Conservation (phyloP, 2,329 filamentous ascomycete genomes). For the Cercospora sp. region DNA sequence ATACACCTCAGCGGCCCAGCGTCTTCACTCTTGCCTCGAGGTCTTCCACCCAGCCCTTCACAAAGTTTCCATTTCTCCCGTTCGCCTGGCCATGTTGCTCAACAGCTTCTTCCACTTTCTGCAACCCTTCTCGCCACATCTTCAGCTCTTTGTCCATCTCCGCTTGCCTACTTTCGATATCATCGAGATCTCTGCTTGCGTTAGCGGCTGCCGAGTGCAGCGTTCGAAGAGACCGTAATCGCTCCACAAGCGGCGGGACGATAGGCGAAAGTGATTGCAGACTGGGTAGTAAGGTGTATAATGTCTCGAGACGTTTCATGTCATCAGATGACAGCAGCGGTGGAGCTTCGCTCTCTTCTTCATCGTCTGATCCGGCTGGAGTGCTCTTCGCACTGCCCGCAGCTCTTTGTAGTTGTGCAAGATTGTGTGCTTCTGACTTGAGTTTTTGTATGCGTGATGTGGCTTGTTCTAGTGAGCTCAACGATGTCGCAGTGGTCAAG, state of each 20-base stretch:
- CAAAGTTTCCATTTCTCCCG: constrained; percentile 76
- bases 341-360: constrained; percentile 40
- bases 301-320: constrained; percentile 80
- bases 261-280: constrained; percentile 85
- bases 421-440: constrained; percentile 65
- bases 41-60: constrained; percentile 85
- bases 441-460: constrained; percentile 32
- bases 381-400: constrained; percentile 5
- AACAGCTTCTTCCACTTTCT: constrained; percentile 75
- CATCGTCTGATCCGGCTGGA: constrained; percentile 18
- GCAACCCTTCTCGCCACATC: constrained; percentile 79
- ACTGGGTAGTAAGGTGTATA: constrained; percentile 84
- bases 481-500: constrained; percentile 67
- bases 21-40: constrained; percentile 72
- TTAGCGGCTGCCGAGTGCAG: constrained; percentile 85
- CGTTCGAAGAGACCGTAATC: constrained; percentile 76
- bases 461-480: constrained; percentile 66
- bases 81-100: constrained; percentile 68
- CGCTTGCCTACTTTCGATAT: constrained; percentile 74
- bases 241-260: constrained; percentile 79
- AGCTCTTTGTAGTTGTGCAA: constrained; percentile 55
- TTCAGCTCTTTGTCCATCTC: constrained; percentile 82
- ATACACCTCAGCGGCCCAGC: constrained; percentile 21
- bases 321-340: constrained; percentile 58
- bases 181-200: constrained; percentile 73